These are phyloP conservation scores for Eucalyptus rudis DNA, from an alignment of 345 rosid species.

Conservation along the genomic window DNA sequence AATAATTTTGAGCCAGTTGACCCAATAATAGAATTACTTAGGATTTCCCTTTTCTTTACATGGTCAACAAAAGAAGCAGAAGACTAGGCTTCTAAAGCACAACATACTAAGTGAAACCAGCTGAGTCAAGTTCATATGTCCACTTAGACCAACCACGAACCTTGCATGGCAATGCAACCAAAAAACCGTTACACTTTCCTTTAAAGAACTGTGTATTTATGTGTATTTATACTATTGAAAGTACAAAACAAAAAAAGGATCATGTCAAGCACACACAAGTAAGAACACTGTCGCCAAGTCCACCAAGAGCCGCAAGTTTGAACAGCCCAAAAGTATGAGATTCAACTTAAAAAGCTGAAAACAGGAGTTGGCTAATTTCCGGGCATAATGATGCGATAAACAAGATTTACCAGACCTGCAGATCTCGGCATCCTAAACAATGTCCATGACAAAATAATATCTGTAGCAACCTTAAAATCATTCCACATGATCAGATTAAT, in stretches of 20 bases:
- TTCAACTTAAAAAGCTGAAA: not conserved
- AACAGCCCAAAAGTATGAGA: not conserved
- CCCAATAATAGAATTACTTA: constrained; percentile 48
- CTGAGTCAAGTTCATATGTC: not conserved
- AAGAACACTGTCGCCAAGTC: not conserved
- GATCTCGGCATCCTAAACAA: not conserved
- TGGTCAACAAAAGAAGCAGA: not conserved
- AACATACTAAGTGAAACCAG: not conserved
- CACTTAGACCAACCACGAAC: not conserved
- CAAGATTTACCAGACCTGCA: not conserved
- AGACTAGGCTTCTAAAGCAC: not conserved
- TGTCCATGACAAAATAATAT: not conserved
- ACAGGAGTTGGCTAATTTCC: not conserved
- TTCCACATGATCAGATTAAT: not conserved
- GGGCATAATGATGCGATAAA: not conserved
- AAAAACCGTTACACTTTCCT: not conserved
- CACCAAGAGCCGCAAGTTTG: not conserved
- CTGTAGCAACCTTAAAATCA: not conserved
- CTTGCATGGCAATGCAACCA: not conserved
- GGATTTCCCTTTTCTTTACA: not conserved
- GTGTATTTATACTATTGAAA: not conserved
- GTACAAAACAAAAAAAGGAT: not conserved
- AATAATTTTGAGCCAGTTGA: constrained; percentile 34
- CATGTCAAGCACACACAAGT: not conserved
- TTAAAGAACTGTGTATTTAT: not conserved